A percentile compares a stretch with the other conserved stretches of the same genome.
These are phyloP conservation scores for Corylus americana DNA, from an alignment of 306 rosid genomes.

Conservation along the genomic window DNA sequence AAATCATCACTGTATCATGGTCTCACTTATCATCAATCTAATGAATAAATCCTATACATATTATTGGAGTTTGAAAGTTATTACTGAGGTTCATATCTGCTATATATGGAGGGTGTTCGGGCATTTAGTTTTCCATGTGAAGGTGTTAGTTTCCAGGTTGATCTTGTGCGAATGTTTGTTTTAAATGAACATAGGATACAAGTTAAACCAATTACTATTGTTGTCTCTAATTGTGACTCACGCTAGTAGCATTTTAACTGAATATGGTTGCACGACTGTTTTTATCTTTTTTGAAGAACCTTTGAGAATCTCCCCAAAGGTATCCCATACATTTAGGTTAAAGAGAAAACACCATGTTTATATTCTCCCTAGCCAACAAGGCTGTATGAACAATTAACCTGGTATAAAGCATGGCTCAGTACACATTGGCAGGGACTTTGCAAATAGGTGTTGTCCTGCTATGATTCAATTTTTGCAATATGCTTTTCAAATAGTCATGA, in stretches of 20 bases:
- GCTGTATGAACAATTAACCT: too few relatives aligned
- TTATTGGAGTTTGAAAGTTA: neutral
- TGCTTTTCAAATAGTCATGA: too few relatives aligned
- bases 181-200: neutral
- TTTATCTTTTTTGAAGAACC: neutral
- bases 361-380: neutral
- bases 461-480: too few relatives aligned
- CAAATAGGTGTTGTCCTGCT: too few relatives aligned
- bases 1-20: neutral
- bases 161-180: neutral
- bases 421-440: too few relatives aligned
- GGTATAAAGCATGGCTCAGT: too few relatives aligned
- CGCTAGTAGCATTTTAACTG: neutral
- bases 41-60: neutral
- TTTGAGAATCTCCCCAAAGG: neutral
- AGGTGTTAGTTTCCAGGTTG: neutral
- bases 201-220: neutral
- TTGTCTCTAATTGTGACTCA: neutral
- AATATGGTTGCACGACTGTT: neutral
- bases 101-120: neutral
- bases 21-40: neutral
- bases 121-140: neutral
- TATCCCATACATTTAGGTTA: neutral
- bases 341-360: neutral
- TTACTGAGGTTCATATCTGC: neutral